Conservation (phyloP, 2,329 filamentous ascomycete genomes). For the Stagonosporopsis chrysanthemi region DNA sequence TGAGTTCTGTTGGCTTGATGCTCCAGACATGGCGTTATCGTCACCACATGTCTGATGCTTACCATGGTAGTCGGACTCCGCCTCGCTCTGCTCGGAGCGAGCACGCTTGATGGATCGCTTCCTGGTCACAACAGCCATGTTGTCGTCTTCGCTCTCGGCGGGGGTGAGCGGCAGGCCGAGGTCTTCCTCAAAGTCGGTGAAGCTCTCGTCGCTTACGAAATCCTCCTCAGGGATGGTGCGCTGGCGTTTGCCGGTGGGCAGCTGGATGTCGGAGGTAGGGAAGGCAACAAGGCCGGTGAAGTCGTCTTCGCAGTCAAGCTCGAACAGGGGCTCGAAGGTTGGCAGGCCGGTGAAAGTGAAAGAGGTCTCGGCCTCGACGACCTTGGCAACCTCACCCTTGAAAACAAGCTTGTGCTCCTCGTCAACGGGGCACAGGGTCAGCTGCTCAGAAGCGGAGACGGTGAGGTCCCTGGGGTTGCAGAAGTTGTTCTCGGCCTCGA, state of each 20-base stretch:
- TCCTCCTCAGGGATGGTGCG: constrained; percentile 73
- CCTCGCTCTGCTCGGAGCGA: constrained; percentile 42
- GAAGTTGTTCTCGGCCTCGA: constrained; percentile 79
- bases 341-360: constrained; percentile 66
- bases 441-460: constrained; percentile 68
- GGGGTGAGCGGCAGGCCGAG: constrained; percentile 70
- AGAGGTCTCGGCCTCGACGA: constrained; percentile 41
- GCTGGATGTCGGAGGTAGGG: constrained; percentile 63
- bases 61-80: constrained; percentile 48
- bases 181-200: constrained; percentile 77
- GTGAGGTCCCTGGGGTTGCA: constrained; percentile 92
- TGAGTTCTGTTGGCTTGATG: constrained; percentile 48
- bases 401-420: constrained; percentile 65
- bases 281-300: constrained; percentile 80
- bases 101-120: constrained; percentile 42
- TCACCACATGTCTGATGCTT: constrained; percentile 45
- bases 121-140: constrained; percentile 38
- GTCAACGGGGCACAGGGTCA: constrained; percentile 68
- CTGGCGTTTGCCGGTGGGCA: constrained; percentile 73
- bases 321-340: constrained; percentile 83
- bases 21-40: constrained; percentile 44
- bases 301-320: constrained; percentile 90
- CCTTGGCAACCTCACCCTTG: constrained; percentile 53
- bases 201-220: constrained; percentile 77
- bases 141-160: constrained; percentile 59